Conservation (phyloP, 1,284 basidiomycete species). For the Vanrija pseudolonga region DNA sequence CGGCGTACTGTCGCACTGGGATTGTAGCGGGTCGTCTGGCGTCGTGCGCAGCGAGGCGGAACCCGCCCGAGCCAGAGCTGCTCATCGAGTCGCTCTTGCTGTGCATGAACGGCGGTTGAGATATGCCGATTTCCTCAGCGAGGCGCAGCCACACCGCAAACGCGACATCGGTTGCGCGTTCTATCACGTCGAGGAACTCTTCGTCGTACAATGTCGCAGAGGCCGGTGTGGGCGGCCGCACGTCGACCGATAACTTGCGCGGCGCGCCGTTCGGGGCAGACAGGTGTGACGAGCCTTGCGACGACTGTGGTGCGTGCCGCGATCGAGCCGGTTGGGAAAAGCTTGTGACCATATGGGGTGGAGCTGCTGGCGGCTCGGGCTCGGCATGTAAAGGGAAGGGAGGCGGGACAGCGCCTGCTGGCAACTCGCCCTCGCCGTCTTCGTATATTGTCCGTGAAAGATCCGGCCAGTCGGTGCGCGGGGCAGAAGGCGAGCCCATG, state of each 20-base stretch:
- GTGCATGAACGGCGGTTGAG: slow-evolving; percentile 19
- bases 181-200: slow-evolving; percentile 51
- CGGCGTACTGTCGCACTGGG: slow-evolving; percentile 31
- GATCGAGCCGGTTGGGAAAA: slow-evolving; percentile 17
- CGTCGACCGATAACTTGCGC: slow-evolving; percentile 42
- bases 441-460: slow-evolving; percentile 10
- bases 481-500: slow-evolving; percentile 54
- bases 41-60: slow-evolving; percentile 12
- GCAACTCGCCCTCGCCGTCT: slow-evolving; percentile 5
- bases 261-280: background rate
- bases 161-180: slow-evolving; percentile 51
- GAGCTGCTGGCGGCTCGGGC: slow-evolving; percentile 6
- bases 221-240: slow-evolving; percentile 45
- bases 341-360: slow-evolving; percentile 19
- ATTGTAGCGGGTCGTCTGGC: slow-evolving; percentile 28
- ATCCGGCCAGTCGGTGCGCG: slow-evolving; percentile 13
- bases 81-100: slow-evolving; percentile 13
- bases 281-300: slow-evolving; percentile 28
- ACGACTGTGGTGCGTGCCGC: slow-evolving; percentile 34
- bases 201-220: slow-evolving; percentile 49
- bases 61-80: background rate
- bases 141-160: slow-evolving; percentile 52
- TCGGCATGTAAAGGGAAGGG: slow-evolving; percentile 16
- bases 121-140: slow-evolving; percentile 49
- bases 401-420: background rate